phyloP scores from a whole-genome alignment of 2,329 filamentous ascomycete species.

The Colletotrichum graminicola region DNA sequence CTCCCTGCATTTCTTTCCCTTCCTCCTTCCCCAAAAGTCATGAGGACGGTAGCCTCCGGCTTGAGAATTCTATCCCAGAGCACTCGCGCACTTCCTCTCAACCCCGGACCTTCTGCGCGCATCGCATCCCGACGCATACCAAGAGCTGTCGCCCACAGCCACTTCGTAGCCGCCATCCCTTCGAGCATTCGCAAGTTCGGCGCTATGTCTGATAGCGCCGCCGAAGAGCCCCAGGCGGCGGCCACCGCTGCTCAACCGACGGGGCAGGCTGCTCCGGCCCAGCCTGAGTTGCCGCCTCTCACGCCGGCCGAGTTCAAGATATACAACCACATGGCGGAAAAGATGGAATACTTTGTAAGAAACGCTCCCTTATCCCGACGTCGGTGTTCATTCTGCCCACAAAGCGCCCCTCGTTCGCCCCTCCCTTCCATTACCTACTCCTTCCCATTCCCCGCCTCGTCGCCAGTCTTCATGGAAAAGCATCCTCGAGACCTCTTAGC shows the following conservation, averaged over 20 bases:
- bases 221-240: conserved; percentile 13
- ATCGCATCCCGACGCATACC: not conserved
- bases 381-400: not conserved
- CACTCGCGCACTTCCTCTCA: conserved; percentile 15
- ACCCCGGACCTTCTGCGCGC: not conserved
- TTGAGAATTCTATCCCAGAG: not conserved
- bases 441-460: not conserved
- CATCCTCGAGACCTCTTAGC: not conserved
- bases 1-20: not conserved
- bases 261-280: not conserved
- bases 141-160: not conserved
- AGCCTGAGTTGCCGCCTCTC: conserved; percentile 67
- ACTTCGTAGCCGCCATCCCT: too few species aligned
- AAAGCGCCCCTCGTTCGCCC: too few species aligned
- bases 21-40: not conserved
- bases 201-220: conserved; percentile 26
- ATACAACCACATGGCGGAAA: conserved; percentile 80
- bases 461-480: not conserved
- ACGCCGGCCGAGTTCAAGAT: conserved; percentile 74
- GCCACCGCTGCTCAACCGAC: not conserved
- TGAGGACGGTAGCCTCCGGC: not conserved
- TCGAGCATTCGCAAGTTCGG: not conserved
- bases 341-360: conserved; percentile 79
- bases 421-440: too few species aligned
- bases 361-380: conserved; percentile 1